Conservation (phyloP, 148 eudicot species). For the Cornus kousa region DNA sequence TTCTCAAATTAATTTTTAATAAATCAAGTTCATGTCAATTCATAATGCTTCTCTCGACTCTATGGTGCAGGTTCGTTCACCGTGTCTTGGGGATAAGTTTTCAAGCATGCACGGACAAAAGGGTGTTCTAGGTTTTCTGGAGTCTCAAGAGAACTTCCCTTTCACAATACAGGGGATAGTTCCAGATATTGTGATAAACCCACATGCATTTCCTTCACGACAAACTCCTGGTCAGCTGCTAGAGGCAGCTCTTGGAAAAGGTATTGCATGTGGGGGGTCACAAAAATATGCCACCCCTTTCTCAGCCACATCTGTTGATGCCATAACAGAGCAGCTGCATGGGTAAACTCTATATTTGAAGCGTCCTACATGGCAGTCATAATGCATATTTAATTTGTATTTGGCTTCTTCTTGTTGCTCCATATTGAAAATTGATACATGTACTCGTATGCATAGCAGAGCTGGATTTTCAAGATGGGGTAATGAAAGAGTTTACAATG, state of each 20-base stretch:
- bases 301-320: conserved; percentile 79
- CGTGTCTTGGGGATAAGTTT: conserved; percentile 94
- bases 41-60: not conserved
- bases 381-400: conserved; percentile 4
- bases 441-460: conserved; percentile 37
- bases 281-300: conserved; percentile 85
- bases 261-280: conserved; percentile 76
- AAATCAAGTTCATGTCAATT: too few species aligned
- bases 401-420: not conserved
- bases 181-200: conserved; percentile 93
- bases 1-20: too few species aligned
- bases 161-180: conserved; percentile 93
- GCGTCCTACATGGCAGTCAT: not conserved
- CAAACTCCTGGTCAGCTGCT: conserved; percentile 95
- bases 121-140: conserved; percentile 89
- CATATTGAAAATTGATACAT: not conserved
- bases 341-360: conserved; percentile 36
- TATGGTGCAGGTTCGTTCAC: conserved; percentile 69
- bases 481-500: conserved; percentile 75
- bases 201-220: conserved; percentile 95
- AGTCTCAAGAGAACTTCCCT: conserved; percentile 86
- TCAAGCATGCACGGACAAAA: conserved; percentile 98
- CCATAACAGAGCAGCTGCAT: conserved; percentile 86
- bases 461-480: conserved; percentile 95
- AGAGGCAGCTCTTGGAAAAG: conserved; percentile 90